Conservation (phyloP, 352 stramenopile species). For the Pythium volutum region DNA sequence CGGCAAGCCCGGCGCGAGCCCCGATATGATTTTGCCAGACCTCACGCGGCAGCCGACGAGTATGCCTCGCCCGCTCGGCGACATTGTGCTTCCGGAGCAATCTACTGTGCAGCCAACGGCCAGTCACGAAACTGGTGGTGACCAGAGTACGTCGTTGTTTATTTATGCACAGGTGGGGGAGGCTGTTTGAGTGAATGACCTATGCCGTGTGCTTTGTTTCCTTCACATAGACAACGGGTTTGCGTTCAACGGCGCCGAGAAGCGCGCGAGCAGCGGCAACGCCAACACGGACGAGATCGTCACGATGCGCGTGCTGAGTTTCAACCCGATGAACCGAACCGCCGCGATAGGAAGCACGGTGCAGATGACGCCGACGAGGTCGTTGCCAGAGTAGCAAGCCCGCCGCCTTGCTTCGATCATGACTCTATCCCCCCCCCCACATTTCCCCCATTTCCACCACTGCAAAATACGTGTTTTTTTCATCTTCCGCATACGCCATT, state of each 20-base stretch:
- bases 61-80: constrained; percentile 1
- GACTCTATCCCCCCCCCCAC: too few species aligned
- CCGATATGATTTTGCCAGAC: constrained; percentile 10
- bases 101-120: constrained; percentile 4
- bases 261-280: background rate
- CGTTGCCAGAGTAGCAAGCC: background rate
- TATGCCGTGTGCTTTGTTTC: background rate
- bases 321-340: constrained; percentile 15
- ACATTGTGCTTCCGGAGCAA: constrained; percentile 17
- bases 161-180: too few species aligned
- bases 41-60: background rate
- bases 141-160: constrained; percentile 14
- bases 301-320: constrained; percentile 30
- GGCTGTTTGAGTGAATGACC: background rate
- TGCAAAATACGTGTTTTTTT: background rate
- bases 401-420: too few species aligned
- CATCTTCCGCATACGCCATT: constrained; percentile 5
- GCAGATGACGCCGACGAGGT: background rate
- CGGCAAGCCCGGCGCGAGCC: constrained; percentile 18
- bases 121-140: background rate
- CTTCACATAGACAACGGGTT: constrained; percentile 26
- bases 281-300: constrained; percentile 24
- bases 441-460: background rate
- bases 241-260: constrained; percentile 33
- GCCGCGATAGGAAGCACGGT: too few species aligned